Base-by-base conservation (phyloP, 768 basidiomycete genomes). In the Tulasnella sp. region DNA sequence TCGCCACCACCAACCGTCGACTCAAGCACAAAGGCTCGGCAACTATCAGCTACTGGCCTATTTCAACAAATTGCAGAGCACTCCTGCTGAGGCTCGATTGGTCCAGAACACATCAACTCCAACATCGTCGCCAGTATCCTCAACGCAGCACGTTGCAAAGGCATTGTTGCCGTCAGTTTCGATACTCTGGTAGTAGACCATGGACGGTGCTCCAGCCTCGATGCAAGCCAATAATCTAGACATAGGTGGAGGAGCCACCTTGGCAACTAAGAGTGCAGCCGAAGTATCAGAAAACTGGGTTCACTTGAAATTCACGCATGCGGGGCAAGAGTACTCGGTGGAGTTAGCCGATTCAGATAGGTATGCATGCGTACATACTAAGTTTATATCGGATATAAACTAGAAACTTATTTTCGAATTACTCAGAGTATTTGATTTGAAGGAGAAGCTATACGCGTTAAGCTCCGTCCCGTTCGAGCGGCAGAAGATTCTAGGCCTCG, bases 401-500 rank as follows among this genome's bases (percentile, higher is more conserved):
- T 62, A 9, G 6, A 29, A 35, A 34, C 39, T 59, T 59, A 59
- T 22, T 59, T 29, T 37, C 19, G 36, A 26, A 9, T 41, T 36
- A 4, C 40, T 47, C 77, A 95, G 92, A 79, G 86, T 95, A 12
- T 91, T 87, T 76, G 94, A 95, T 77, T 82, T 95, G 75, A 92
- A 94, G 80, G 82, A 83, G 17, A 79, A 84, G 2, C 82, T 96
- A 42, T 84, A 89, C 72, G 83, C 80, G 39, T 77, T 93, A 67
- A 96, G 93, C 4, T 85, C 83, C 70, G 93, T 96, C 3, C 92
- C 93, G 12, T 86, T 87, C 34, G 91, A 91, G 76, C 83, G 92
- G 7, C 92, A 95, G 81, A 95, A 96, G 81, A 88, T 95, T 71
- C 83, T 95, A 36, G 93, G 93, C 0, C 80, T 96, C 32, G 88